Percentiles rank a stretch among this genome's conserved stretches.
phyloP scores from a whole-genome alignment of 2,329 filamentous ascomycete genomes.

The Fusarium cyanostomum region DNA sequence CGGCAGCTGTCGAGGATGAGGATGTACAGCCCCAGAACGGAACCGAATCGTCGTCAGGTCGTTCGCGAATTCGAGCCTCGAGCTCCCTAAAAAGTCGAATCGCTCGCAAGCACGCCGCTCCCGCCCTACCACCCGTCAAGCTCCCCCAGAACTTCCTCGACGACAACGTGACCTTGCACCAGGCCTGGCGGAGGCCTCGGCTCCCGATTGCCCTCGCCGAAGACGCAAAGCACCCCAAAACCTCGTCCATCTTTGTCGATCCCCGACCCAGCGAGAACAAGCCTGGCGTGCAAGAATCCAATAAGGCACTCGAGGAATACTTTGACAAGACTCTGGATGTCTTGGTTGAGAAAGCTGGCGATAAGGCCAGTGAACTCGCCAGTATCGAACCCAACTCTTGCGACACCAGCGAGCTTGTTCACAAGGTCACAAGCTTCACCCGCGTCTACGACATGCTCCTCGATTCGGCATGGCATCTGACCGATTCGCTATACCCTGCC shows the following conservation, averaged over 20 bases:
- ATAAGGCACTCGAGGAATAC: slow-evolving; percentile 45
- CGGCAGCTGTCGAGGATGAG: slow-evolving; percentile 40
- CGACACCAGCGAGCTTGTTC: slow-evolving; percentile 19
- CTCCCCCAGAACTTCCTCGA: slow-evolving; percentile 68
- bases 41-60: slow-evolving; percentile 42
- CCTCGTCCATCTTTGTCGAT: slow-evolving; percentile 44
- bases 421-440: slow-evolving; percentile 33
- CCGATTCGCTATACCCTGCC: slow-evolving; percentile 48
- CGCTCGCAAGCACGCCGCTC: slow-evolving; percentile 47
- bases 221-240: slow-evolving; percentile 46
- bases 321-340: slow-evolving; percentile 44
- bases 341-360: slow-evolving; percentile 29
- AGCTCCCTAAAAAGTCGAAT: slow-evolving; percentile 45
- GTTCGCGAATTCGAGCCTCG: slow-evolving; percentile 40
- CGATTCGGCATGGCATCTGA: slow-evolving; percentile 50
- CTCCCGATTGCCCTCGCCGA: slow-evolving; percentile 47
- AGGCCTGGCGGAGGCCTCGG: slow-evolving; percentile 38
- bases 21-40: slow-evolving; percentile 42
- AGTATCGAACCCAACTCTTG: slow-evolving; percentile 3
- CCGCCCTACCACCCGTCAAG: slow-evolving; percentile 60
- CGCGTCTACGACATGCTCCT: slow-evolving; percentile 49
- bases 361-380: slow-evolving; percentile 24
- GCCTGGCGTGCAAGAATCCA: slow-evolving; percentile 34
- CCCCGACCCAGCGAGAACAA: slow-evolving; percentile 36
- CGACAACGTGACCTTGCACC: slow-evolving; percentile 54